Conservation (phyloP, 768 basidiomycete species). For the Rhodotorula graminis region DNA sequence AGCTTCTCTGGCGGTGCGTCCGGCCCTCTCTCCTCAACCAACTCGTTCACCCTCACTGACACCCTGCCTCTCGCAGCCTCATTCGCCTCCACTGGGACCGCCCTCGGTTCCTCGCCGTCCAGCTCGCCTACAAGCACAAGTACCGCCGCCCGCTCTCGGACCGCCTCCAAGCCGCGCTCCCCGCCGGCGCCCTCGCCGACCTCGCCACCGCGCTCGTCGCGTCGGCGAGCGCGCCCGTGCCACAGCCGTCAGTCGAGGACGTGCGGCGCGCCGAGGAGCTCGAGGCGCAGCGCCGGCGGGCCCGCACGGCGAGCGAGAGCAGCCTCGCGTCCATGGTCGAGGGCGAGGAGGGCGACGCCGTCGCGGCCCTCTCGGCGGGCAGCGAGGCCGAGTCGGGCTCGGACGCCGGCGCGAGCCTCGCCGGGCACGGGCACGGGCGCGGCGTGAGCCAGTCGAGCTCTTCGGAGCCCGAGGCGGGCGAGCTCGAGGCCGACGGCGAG, state of each 20-base stretch:
- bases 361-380: no score
- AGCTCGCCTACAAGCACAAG: constrained; percentile 22
- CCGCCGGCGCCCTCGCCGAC: not conserved
- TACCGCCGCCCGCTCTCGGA: constrained; percentile 9
- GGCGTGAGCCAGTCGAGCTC: not conserved
- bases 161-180: not conserved
- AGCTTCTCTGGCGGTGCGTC: constrained; percentile 26
- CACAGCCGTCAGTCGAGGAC: constrained; percentile 6
- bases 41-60: not conserved
- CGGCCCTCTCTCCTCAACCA: no score
- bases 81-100: constrained; percentile 30
- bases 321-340: constrained; percentile 16
- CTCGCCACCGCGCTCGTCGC: constrained; percentile 7
- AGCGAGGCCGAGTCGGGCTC: not conserved
- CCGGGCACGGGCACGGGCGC: not conserved
- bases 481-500: constrained; percentile 32
- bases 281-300: not conserved
- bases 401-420: not conserved
- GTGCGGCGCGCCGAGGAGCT: not conserved
- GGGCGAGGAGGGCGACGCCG: constrained; percentile 3
- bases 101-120: constrained; percentile 20
- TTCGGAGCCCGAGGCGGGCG: constrained; percentile 5
- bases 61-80: not conserved
- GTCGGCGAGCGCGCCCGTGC: constrained; percentile 17
- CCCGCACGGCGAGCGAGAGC: constrained; percentile 8